phyloP scores from a whole-genome alignment of 768 basidiomycete genomes.

The Phanerodontia chrysosporium region DNA sequence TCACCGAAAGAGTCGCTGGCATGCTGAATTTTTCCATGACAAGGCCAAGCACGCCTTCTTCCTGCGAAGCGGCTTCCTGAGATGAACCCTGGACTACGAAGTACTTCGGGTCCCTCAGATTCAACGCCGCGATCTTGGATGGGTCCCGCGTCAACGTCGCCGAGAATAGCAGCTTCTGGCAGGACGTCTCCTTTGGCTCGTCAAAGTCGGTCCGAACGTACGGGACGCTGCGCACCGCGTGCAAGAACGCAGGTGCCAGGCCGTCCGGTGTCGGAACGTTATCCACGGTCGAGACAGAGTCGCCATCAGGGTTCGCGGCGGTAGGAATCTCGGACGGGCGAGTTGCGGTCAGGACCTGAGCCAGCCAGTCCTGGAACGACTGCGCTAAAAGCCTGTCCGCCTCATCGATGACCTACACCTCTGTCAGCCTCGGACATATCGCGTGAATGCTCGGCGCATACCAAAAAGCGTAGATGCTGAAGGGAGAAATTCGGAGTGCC shows the following conservation, averaged over 20 bases:
- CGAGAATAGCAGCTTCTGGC: slow-evolving; percentile 94
- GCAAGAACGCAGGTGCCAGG: slow-evolving; percentile 57
- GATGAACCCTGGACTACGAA: slow-evolving; percentile 69
- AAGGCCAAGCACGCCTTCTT: slow-evolving; percentile 43
- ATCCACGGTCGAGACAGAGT: not conserved
- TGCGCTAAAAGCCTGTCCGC: slow-evolving; percentile 94
- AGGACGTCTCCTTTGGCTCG: slow-evolving; percentile 59
- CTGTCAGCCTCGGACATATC: not conserved
- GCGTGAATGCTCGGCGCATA: slow-evolving; percentile 31
- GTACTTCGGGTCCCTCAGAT: slow-evolving; percentile 78
- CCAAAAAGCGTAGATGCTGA: slow-evolving; percentile 93
- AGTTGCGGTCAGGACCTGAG: slow-evolving; percentile 75
- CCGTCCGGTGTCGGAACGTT: slow-evolving; percentile 38
- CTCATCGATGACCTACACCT: slow-evolving; percentile 87
- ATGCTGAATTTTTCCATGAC: slow-evolving; percentile 77
- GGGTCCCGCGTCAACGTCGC: slow-evolving; percentile 95
- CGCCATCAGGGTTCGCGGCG: not conserved
- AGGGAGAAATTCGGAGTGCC: slow-evolving; percentile 87
- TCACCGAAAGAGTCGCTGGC: slow-evolving; percentile 71
- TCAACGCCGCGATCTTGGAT: slow-evolving; percentile 81
- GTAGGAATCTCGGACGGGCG: slow-evolving; percentile 27
- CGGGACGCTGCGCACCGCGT: slow-evolving; percentile 35
- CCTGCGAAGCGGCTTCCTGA: slow-evolving; percentile 26
- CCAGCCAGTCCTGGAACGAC: slow-evolving; percentile 95
- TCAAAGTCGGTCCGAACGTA: slow-evolving; percentile 45